Percentiles rank a stretch among this genome's conserved stretches.
phyloP scores from a whole-genome alignment of 2,329 filamentous ascomycete genomes.

The Talaromyces sp. region DNA sequence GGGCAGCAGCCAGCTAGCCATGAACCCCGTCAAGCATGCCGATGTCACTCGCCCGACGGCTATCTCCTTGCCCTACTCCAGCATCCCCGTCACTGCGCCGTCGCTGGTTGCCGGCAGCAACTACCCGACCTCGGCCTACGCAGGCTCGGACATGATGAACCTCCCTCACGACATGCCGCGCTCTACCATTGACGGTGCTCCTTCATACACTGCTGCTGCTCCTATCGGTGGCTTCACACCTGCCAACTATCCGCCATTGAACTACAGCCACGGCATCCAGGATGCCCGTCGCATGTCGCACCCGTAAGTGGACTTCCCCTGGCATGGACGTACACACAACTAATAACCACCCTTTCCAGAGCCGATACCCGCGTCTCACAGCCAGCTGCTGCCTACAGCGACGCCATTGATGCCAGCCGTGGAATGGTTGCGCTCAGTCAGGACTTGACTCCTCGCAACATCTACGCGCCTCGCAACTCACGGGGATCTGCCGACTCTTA shows the following conservation, averaged over 20 bases:
- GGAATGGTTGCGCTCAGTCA: slow-evolving; percentile 96
- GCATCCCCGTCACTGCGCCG: slow-evolving; percentile 66
- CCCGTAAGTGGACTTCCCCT: slow-evolving; percentile 59
- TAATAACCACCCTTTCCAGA: neutral
- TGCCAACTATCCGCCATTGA: slow-evolving; percentile 70
- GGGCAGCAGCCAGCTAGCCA: slow-evolving; percentile 53
- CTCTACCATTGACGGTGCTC: slow-evolving; percentile 58
- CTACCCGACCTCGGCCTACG: slow-evolving; percentile 55
- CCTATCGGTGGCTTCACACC: slow-evolving; percentile 64
- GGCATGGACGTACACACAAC: neutral
- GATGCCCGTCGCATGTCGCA: slow-evolving; percentile 70
- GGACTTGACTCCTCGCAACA: slow-evolving; percentile 79
- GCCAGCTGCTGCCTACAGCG: slow-evolving; percentile 65
- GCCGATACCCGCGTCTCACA: slow-evolving; percentile 32
- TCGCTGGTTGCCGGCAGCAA: slow-evolving; percentile 65
- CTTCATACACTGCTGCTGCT: slow-evolving; percentile 63
- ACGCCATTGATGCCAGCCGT: slow-evolving; percentile 86
- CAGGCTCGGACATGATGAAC: slow-evolving; percentile 62
- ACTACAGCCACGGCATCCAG: slow-evolving; percentile 61
- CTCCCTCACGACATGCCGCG: slow-evolving; percentile 72
- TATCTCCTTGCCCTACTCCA: slow-evolving; percentile 65
- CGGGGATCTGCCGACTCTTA: slow-evolving; percentile 80
- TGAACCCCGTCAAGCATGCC: slow-evolving; percentile 56
- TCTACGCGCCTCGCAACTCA: slow-evolving; percentile 66
- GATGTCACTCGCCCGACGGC: slow-evolving; percentile 53